Base-by-base conservation (phyloP, 352 stramenopile genomes). In the Pythium monospermum region DNA sequence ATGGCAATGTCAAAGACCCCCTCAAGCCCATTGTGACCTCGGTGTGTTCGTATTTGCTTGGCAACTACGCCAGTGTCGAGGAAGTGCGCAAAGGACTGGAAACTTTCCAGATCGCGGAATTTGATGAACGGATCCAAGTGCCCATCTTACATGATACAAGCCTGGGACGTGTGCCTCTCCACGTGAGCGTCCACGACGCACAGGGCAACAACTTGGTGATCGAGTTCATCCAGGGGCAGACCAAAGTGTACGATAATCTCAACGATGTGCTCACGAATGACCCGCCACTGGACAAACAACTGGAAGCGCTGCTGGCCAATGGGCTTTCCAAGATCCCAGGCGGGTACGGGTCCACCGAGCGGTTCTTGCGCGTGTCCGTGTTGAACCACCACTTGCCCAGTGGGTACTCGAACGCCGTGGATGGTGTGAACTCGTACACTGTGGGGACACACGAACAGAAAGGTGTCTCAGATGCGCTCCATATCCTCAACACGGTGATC, bases 261-360 rank as follows among this genome's bases (percentile, higher is more conserved):
- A 82, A 80, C 46, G 59, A 63, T 4, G 80, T 91, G 39, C 52
- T 91, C 33, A 91, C 76, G 4, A 91, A 88, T 59, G 75, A 81
- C 13, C 80, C 80, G 11, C 73, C 75, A 11, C 60, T 88, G 1
- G 30, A 70, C 22, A 35, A 80, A 26, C 76, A 88, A 28, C 57
- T 85, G 0, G 41, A 51, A 1, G 45, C 65, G 2, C 49, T 89
- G 2, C 31, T 49, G 6, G 39, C 55, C 13, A 74, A 75, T 22
- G 57, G 59, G 8, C 59, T 64, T 21, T 60, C 59, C 4, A 44
- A 28, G 10, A 57, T 69, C 25, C 74, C 74, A 8, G 73, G 73
- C 6, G 79, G 79, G 15, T 91, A 91, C 49, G 61, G 56, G 16
- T 66, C 79, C 0, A 70, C 59, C 0, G 69, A 79, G 44, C 72